Base-by-base conservation (phyloP, 805 yeast genomes). In the Candida orba region DNA sequence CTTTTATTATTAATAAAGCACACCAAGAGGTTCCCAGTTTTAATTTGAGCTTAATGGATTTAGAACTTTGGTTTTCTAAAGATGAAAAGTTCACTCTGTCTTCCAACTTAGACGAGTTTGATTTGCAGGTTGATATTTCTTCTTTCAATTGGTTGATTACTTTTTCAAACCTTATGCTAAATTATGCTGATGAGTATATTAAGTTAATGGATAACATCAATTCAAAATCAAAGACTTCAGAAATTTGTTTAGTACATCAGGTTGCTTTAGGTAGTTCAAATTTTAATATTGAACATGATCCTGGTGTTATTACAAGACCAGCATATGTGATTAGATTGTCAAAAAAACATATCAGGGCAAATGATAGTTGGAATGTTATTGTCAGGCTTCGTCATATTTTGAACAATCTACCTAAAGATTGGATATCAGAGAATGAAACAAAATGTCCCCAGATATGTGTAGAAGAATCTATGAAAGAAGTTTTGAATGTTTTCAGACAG, bases 231-330 rank as follows among this genome's bases (percentile, higher is more conserved):
- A 34, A 45, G 10, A 45, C 46, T 15, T 45, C 57, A 14, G 56
- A 61, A 35, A 59, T 59, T 46, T 68, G 67, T 37, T 48, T 75
- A 5, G 56, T 77, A 5, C 66, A 72, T 36, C 63, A 66, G 36
- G 49, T 75, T 20, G 67, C 77, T 1, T 50, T 59, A 8, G 79
- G 81, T 5, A 74, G 81, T 39, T 72, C 67, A 27, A 54, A 57
- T 22, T 73, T 62, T 52, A 72, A 73, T 27, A 75, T 89, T 36
- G 79, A 79, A 40, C 85, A 85, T 49, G 98, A 93, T 54, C 95
- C 98, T 0, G 79, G 86, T 6, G 96, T 89, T 17, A 73, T 91
- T 41, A 90, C 97, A 1, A 82, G 88, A 41, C 96, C 97, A 0
- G 83, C 96, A 0, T 81, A 84, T 53, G 78, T 88, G 27, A 75